Evolutionary conservation across 148 eudicot species (phyloP), one percentile per base, ranked within the genome.

Genomic region (Heliosperma pusillum): DNA sequence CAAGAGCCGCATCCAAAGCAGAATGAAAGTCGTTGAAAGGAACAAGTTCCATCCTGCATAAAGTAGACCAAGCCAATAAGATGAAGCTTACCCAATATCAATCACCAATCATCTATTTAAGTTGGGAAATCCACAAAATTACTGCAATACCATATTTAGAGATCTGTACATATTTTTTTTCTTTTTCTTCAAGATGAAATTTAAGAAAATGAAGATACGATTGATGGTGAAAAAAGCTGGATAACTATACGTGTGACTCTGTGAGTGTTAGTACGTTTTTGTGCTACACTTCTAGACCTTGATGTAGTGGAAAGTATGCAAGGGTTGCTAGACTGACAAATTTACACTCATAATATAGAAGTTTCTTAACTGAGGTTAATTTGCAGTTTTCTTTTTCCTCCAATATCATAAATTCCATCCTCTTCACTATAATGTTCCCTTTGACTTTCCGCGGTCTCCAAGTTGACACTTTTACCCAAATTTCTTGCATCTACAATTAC

Each of bases 41-140:
- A 74, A 82, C 86, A 68, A 82, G 82, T 73, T 89, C 88, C 92
- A 80, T 89, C 79, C 92, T 89, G 89, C 82, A 79, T 80, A 42
- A n/a, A 77, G 75, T 10, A 74, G 17, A 10, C 25, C 10, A 6
- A 16, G 12, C 33, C 45, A 30, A 29, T 25, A 33, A n/a, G 12
- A 33, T 63, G 70, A 24, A 33, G 0, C 4, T 40, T 36, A 6
- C 2, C 20, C 55, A 19, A 67, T 29, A 42, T 33, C 45, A 47
- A 30, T 8, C 44, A 55, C 24, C 44, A n/a, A n/a, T n/a, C 44
- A 72, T 6, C 10, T 20, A 66, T 7, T 53, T 16, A 19, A 6
- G 27, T 1, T 44, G 1, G 30, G 7, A n/a, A 29, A 30, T 55
- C 22, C 26, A 71, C 11, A 30, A 17, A 13, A 21, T 69, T 29